A percentile compares a stretch with the other conserved stretches of the same genome.
phyloP scores from a whole-genome alignment of 2,329 filamentous ascomycete genomes.

The Aureobasidium sp. region DNA sequence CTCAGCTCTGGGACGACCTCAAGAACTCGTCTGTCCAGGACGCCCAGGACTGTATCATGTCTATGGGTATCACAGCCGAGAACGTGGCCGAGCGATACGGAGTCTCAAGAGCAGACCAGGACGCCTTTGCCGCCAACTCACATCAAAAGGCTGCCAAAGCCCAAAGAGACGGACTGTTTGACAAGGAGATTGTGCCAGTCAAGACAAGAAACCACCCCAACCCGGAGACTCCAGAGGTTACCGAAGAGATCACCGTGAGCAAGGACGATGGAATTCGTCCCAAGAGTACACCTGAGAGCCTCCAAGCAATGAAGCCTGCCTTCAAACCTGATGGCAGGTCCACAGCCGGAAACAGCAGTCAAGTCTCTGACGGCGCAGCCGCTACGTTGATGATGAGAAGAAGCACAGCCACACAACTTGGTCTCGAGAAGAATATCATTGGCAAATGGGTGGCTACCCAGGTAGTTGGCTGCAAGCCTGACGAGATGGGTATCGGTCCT shows the following conservation, averaged over 20 bases:
- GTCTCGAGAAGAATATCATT: conserved; percentile 60
- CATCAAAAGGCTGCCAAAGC: conserved; percentile 67
- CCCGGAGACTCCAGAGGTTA: conserved; percentile 42
- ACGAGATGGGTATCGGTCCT: conserved; percentile 92
- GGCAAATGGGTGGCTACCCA: conserved; percentile 75
- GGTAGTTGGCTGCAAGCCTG: conserved; percentile 70
- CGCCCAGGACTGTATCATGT: conserved; percentile 81
- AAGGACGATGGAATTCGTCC: conserved; percentile 78
- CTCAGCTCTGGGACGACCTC: conserved; percentile 68
- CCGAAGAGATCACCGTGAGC: conserved; percentile 57
- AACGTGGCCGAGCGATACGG: conserved; percentile 75
- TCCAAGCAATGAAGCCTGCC: conserved; percentile 75
- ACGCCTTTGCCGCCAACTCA: conserved; percentile 67
- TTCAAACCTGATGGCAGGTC: conserved; percentile 67
- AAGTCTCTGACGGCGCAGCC: conserved; percentile 82
- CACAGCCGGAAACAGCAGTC: conserved; percentile 78
- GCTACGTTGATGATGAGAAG: conserved; percentile 77
- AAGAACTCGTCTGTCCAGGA: conserved; percentile 56
- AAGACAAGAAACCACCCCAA: conserved; percentile 59
- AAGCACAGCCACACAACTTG: conserved; percentile 66
- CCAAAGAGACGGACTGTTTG: conserved; percentile 60
- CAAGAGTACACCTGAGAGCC: conserved; percentile 57
- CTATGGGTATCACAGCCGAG: conserved; percentile 85
- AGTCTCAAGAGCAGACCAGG: conserved; percentile 67
- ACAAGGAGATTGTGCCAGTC: conserved; percentile 72